These are phyloP conservation scores for Saturnispora besseyi DNA, from an alignment of 805 yeast genomes.

Conservation along the genomic window DNA sequence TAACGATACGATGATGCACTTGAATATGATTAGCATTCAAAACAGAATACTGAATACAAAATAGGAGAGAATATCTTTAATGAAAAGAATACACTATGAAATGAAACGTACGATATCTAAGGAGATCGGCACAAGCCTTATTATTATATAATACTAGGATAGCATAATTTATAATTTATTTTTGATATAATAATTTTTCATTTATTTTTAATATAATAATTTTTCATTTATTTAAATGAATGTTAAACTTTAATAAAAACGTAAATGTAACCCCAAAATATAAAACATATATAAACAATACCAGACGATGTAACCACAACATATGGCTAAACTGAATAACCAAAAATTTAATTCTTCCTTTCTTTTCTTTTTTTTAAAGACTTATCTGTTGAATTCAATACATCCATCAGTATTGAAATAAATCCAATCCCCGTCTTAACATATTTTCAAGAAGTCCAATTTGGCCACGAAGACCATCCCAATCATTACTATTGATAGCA, in stretches of 20 bases:
- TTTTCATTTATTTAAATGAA: not conserved
- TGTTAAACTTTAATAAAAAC: not conserved
- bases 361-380: not conserved
- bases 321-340: not conserved
- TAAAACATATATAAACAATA: not conserved
- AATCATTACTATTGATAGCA: slow-evolving; percentile 41
- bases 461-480: slow-evolving; percentile 46
- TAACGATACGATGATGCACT: not conserved
- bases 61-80: not conserved
- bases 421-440: slow-evolving; percentile 22
- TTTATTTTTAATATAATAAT: not conserved
- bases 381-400: not conserved
- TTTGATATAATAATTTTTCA: not conserved
- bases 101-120: not conserved
- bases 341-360: not conserved
- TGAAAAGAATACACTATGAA: not conserved
- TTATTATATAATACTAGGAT: not conserved
- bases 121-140: not conserved
- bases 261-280: not conserved
- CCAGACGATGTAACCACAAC: not conserved
- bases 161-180: no score
- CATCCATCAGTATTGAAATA: slow-evolving; percentile 14
- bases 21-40: not conserved
- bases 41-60: not conserved
- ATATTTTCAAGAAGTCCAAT: slow-evolving; percentile 34